Evolutionary conservation across 768 basidiomycete genomes (phyloP).

Genomic region (Symmetrospora coprosmae): DNA sequence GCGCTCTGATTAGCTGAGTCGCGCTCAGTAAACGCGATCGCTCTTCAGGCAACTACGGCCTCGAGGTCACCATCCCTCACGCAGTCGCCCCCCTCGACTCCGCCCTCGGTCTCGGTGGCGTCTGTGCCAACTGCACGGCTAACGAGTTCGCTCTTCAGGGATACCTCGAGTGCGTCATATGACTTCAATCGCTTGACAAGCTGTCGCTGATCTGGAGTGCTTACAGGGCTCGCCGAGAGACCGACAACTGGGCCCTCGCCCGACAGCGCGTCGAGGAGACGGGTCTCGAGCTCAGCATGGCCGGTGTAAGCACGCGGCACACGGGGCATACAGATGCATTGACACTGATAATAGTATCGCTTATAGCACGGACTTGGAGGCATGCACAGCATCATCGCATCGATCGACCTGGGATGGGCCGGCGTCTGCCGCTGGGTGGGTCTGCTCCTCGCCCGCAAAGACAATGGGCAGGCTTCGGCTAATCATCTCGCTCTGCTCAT

Average conservation of each 20-base stretch:
- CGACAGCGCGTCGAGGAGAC: constrained; percentile 25
- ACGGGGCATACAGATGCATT: neutral
- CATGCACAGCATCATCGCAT: constrained; percentile 21
- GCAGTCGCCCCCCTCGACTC: neutral
- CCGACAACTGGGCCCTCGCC: constrained; percentile 30
- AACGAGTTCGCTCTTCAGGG: constrained; percentile 15
- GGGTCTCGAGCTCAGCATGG: constrained; percentile 22
- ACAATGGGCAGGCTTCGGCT: too few relatives aligned
- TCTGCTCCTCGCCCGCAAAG: neutral
- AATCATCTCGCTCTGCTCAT: too few relatives aligned
- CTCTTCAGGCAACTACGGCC: constrained; percentile 15
- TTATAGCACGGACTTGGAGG: constrained; percentile 30
- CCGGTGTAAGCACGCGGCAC: neutral
- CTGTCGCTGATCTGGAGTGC: too few relatives aligned
- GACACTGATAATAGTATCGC: constrained; percentile 14
- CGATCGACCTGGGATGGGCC: constrained; percentile 30
- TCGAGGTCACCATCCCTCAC: constrained; percentile 14
- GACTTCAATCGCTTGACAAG: too few relatives aligned
- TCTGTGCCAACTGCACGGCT: constrained; percentile 19
- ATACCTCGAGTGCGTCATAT: constrained; percentile 23
- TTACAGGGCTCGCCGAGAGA: too few relatives aligned
- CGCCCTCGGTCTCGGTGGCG: neutral
- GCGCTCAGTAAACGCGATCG: too few relatives aligned
- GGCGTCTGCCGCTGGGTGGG: constrained; percentile 7
- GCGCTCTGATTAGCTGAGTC: too few relatives aligned